phyloP scores from a whole-genome alignment of 495 filamentous ascomycete species.

The Talaromyces thailandensis region DNA sequence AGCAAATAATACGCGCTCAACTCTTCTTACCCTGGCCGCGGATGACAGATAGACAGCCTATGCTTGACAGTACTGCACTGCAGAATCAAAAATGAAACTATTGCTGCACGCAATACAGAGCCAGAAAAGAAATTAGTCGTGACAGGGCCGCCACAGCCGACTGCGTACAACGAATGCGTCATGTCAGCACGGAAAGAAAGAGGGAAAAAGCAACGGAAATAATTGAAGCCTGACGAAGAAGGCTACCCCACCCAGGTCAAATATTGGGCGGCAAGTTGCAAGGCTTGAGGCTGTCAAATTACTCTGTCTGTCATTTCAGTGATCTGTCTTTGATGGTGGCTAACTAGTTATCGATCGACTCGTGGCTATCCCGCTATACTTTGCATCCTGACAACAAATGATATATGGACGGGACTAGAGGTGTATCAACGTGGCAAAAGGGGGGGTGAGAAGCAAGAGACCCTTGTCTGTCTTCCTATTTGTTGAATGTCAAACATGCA shows the following conservation, averaged over 20 bases:
- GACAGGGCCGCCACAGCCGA: conserved; percentile 2
- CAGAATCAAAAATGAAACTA: background rate
- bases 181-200: background rate
- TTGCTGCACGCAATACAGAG: background rate
- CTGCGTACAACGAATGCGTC: background rate
- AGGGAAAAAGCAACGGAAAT: background rate
- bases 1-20: background rate
- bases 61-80: background rate
- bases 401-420: background rate
- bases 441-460: background rate
- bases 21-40: background rate
- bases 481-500: background rate
- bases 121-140: background rate
- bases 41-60: background rate
- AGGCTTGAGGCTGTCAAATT: background rate
- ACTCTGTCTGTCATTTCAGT: background rate
- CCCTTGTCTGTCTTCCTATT: background rate
- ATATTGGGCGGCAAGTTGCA: conserved; percentile 4
- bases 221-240: conserved; percentile 5
- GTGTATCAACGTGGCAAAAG: conserved; percentile 1
- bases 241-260: background rate
- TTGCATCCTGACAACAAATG: background rate
- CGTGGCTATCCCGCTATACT: background rate
- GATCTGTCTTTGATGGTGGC: background rate
- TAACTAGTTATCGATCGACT: background rate